Evolutionary conservation across 345 rosid species (phyloP).

Genomic region (Eucalyptus melliodora): DNA sequence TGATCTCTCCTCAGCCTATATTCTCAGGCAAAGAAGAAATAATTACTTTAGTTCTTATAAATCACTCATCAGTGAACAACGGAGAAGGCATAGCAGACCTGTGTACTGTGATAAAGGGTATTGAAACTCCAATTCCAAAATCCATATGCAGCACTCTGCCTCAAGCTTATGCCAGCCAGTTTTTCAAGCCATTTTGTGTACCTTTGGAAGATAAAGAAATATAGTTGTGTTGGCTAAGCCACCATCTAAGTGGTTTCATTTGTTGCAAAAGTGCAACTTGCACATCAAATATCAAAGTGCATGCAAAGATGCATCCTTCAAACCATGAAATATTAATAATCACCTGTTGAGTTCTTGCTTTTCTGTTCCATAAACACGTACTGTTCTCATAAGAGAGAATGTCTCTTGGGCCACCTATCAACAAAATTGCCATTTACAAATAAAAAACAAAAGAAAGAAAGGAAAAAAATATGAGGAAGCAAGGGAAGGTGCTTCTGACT

Average conservation of each 20-base stretch:
- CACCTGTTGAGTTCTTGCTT: slow-evolving; percentile 66
- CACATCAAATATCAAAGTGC: background rate
- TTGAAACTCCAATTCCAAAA: slow-evolving; percentile 88
- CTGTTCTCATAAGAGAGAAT: slow-evolving; percentile 91
- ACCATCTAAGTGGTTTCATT: background rate
- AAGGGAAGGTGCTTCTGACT: background rate
- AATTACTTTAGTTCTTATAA: background rate
- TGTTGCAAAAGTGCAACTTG: background rate
- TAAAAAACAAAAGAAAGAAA: background rate
- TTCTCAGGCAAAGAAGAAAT: background rate
- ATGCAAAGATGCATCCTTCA: background rate
- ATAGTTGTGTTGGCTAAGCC: background rate
- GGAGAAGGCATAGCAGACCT: slow-evolving; percentile 26
- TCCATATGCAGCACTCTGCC: slow-evolving; percentile 98
- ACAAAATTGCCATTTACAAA: background rate
- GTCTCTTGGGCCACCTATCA: slow-evolving; percentile 94
- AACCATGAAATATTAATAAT: background rate
- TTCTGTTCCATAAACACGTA: slow-evolving; percentile 95
- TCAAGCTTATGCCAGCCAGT: slow-evolving; percentile 73
- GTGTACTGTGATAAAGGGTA: slow-evolving; percentile 85
- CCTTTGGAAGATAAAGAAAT: slow-evolving; percentile 19
- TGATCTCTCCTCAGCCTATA: background rate
- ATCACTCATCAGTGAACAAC: background rate
- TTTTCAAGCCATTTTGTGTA: slow-evolving; percentile 71
- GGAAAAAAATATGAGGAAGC: background rate